Conservation (phyloP, 176 grass and related monocot genomes). For the Rhynchospora pubera region DNA sequence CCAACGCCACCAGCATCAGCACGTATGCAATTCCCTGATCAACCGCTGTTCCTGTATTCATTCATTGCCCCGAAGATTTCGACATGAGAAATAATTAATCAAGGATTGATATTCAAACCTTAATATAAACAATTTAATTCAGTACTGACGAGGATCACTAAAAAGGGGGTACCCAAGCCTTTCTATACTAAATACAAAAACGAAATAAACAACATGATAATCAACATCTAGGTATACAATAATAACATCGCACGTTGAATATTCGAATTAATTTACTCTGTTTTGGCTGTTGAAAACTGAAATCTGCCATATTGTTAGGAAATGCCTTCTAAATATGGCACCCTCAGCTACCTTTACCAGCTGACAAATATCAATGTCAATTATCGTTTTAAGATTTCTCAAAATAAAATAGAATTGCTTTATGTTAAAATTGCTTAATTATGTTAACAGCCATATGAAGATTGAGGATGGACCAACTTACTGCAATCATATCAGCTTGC, state of each 20-base stretch:
- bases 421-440: no score
- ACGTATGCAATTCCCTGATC: constrained; percentile 44
- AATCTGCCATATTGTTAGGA: background rate
- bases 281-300: background rate
- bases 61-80: background rate
- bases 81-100: background rate
- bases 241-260: background rate
- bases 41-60: constrained; percentile 38
- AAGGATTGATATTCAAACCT: background rate
- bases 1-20: constrained; percentile 42
- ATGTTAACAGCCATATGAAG: background rate
- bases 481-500: no score
- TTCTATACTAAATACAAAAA: no score
- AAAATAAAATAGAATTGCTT: background rate
- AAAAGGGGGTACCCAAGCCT: no score
- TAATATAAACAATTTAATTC: no score
- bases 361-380: background rate
- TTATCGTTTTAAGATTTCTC: background rate
- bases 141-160: no score
- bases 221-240: background rate
- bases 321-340: background rate
- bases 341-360: background rate
- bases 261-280: background rate
- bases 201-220: no score
- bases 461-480: background rate